Conservation (phyloP, 2,329 filamentous ascomycete species). For the Penicillium italicum region DNA sequence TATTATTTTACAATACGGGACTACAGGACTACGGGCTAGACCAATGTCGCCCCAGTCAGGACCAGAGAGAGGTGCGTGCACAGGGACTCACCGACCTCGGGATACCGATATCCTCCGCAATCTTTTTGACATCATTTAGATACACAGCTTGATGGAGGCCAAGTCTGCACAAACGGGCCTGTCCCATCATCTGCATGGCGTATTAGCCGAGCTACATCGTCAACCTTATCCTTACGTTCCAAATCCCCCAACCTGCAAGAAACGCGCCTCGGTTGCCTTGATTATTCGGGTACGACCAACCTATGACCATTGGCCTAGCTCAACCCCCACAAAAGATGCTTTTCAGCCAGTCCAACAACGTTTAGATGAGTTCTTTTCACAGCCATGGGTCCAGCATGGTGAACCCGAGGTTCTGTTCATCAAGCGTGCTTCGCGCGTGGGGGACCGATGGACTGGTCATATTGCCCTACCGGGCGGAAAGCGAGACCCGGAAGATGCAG, state of each 20-base stretch:
- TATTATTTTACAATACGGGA: not conserved
- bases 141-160: not conserved
- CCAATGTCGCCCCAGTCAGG: not conserved
- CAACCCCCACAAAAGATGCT: slow-evolving; percentile 17
- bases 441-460: slow-evolving; percentile 67
- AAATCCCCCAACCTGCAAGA: slow-evolving; percentile 49
- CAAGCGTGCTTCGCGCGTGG: slow-evolving; percentile 61
- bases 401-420: slow-evolving; percentile 69
- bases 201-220: slow-evolving; percentile 32
- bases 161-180: slow-evolving; percentile 9
- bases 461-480: slow-evolving; percentile 66
- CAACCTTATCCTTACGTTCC: slow-evolving; percentile 44
- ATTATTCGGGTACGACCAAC: slow-evolving; percentile 61
- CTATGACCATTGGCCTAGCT: slow-evolving; percentile 52
- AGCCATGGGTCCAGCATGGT: slow-evolving; percentile 63
- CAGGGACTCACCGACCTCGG: not conserved
- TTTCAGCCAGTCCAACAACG: slow-evolving; percentile 37
- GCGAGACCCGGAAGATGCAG: slow-evolving; percentile 60
- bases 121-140: no score
- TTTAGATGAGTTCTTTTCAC: slow-evolving; percentile 58
- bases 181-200: slow-evolving; percentile 30
- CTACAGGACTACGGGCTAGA: not conserved
- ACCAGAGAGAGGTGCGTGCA: not conserved
- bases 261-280: slow-evolving; percentile 63
- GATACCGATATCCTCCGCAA: not conserved